Percentiles rank a stretch among this genome's conserved stretches.
phyloP scores from a whole-genome alignment of 257 asterid genomes.

The Parsonsia alboflavescens region DNA sequence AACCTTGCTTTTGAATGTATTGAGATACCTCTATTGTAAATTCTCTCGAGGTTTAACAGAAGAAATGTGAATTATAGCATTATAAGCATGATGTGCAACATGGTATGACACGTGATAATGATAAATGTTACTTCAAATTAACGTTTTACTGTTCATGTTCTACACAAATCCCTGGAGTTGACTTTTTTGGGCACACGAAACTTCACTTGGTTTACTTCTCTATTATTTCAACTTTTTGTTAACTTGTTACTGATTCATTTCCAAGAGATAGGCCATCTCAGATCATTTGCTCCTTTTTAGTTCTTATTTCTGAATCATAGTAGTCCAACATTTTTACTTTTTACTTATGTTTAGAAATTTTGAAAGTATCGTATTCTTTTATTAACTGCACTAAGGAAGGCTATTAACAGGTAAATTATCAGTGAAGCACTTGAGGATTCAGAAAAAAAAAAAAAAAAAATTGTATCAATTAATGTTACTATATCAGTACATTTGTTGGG shows the following conservation, averaged over 20 bases:
- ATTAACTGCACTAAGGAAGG: not conserved
- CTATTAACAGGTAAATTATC: not conserved
- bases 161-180: not conserved
- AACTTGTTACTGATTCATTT: not conserved
- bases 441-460: too few species aligned
- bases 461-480: too few species aligned
- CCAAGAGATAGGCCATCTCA: not conserved
- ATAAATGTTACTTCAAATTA: not conserved
- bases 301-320: not conserved
- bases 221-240: not conserved
- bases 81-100: not conserved
- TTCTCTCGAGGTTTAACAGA: not conserved
- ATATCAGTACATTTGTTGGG: not conserved
- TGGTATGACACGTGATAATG: not conserved
- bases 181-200: not conserved
- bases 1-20: not conserved
- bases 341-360: not conserved
- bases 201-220: not conserved
- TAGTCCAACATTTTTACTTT: not conserved
- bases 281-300: not conserved
- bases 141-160: not conserved
- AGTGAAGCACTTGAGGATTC: not conserved
- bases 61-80: not conserved
- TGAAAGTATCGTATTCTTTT: not conserved
- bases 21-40: not conserved